A percentile compares a stretch with the other conserved stretches of the same genome.
phyloP scores from a whole-genome alignment of 2,329 filamentous ascomycete genomes.

The Lachnellula occidentalis region DNA sequence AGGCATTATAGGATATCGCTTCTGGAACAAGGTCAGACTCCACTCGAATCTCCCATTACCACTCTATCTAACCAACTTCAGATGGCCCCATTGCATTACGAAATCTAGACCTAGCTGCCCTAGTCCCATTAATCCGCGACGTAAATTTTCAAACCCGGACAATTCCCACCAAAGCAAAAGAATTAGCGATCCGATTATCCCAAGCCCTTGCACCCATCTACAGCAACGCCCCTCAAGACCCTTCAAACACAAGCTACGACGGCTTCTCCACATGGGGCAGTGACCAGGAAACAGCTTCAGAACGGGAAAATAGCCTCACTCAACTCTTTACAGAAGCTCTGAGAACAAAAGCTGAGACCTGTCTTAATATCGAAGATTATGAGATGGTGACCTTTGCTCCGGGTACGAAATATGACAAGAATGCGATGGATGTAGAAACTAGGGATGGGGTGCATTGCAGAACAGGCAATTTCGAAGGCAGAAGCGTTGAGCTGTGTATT shows the following conservation, averaged over 20 bases:
- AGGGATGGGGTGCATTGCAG: slow-evolving; percentile 3
- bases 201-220: slow-evolving; percentile 12
- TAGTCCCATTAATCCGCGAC: neutral
- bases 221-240: neutral
- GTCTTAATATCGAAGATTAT: slow-evolving; percentile 15
- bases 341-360: slow-evolving; percentile 10
- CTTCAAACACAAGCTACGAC: neutral
- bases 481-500: slow-evolving; percentile 1
- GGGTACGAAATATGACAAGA: slow-evolving; percentile 9
- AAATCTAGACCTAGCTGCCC: slow-evolving; percentile 11
- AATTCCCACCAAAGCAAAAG: neutral
- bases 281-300: slow-evolving; percentile 2
- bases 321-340: slow-evolving; percentile 9
- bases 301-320: slow-evolving; percentile 1
- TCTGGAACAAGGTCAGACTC: slow-evolving; percentile 2
- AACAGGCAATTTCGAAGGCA: neutral
- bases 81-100: slow-evolving; percentile 5
- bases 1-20: neutral
- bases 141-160: neutral
- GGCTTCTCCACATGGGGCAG: slow-evolving; percentile 9
- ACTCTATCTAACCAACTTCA: neutral
- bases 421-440: slow-evolving; percentile 8
- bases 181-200: slow-evolving; percentile 5
- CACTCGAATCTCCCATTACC: neutral
- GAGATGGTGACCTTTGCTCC: slow-evolving; percentile 9